Evolutionary conservation across 106 monocot genomes (phyloP).

Genomic region (Iris macrosiphon): DNA sequence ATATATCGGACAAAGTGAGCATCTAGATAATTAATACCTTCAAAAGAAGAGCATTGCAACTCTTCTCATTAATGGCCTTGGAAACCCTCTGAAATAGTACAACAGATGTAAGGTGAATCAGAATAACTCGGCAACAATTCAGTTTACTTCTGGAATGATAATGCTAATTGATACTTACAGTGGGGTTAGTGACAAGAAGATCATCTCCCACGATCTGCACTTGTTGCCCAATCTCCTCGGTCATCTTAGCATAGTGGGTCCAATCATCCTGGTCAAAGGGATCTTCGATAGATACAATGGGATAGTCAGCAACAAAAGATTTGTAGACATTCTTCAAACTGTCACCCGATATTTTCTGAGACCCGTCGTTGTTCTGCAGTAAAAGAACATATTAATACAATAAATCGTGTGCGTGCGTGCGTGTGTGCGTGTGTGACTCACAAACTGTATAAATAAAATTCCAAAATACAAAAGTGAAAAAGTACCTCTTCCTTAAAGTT

Average conservation of each 20-base stretch:
- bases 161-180: conserved; percentile 49
- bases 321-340: conserved; percentile 87
- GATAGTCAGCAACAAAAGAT: conserved; percentile 82
- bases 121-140: no score
- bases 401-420: no score
- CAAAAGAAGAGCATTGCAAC: background rate
- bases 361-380: conserved; percentile 90
- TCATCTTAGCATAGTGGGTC: conserved; percentile 81
- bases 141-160: no score
- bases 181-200: conserved; percentile 98
- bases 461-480: background rate
- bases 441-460: background rate
- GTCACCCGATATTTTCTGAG: conserved; percentile 96
- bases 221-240: conserved; percentile 70
- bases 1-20: background rate
- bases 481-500: conserved; percentile 90
- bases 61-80: background rate
- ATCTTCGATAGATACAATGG: conserved; percentile 94
- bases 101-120: background rate
- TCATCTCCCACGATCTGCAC: conserved; percentile 99
- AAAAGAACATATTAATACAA: background rate
- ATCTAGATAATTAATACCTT: background rate
- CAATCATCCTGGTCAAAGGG: conserved; percentile 99
- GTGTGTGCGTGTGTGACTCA: no score
- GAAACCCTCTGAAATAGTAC: background rate